Evolutionary conservation across 2,329 filamentous ascomycete genomes (phyloP).

Genomic region (Curvularia spicifera): DNA sequence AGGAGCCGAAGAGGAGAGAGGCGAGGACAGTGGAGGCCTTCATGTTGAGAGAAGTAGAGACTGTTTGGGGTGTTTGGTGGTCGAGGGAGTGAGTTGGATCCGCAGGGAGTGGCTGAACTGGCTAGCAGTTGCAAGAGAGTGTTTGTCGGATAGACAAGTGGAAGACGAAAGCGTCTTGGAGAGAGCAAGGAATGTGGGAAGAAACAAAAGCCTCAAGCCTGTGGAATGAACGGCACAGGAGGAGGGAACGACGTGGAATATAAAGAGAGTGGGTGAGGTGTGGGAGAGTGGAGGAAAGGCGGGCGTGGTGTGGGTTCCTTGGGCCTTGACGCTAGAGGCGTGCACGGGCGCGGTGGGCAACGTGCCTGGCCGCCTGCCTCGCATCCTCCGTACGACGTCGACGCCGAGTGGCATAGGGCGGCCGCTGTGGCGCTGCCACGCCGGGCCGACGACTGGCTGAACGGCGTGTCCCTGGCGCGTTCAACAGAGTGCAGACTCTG

Average conservation of each 20-base stretch:
- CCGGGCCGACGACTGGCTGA: conserved; percentile 31
- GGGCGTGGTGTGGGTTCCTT: conserved; percentile 10
- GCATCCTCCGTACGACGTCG: conserved; percentile 23
- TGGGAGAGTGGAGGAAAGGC: conserved; percentile 19
- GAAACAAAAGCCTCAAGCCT: conserved; percentile 48
- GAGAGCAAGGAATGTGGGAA: conserved; percentile 38
- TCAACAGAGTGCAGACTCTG: conserved; percentile 25
- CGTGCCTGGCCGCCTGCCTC: conserved; percentile 18
- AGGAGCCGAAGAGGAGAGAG: conserved; percentile 44
- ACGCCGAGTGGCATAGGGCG: conserved; percentile 13
- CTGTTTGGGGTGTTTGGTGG: neutral
- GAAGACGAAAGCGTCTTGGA: conserved; percentile 45
- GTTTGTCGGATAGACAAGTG: conserved; percentile 31
- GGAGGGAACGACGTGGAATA: conserved; percentile 31
- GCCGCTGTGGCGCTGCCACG: conserved; percentile 25
- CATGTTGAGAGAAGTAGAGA: conserved; percentile 33
- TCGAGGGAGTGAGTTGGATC: conserved; percentile 21
- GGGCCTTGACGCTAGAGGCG: conserved; percentile 9
- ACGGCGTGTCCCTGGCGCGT: conserved; percentile 28
- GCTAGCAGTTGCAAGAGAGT: conserved; percentile 42
- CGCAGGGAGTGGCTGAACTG: conserved; percentile 41
- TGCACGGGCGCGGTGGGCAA: conserved; percentile 26
- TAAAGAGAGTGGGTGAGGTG: conserved; percentile 30
- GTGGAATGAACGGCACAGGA: conserved; percentile 34
- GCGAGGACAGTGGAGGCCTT: conserved; percentile 47